Evolutionary conservation across 495 filamentous ascomycete species (phyloP), one percentile per base, ranked within the genome.

Genomic region (Penicillium goetzii): DNA sequence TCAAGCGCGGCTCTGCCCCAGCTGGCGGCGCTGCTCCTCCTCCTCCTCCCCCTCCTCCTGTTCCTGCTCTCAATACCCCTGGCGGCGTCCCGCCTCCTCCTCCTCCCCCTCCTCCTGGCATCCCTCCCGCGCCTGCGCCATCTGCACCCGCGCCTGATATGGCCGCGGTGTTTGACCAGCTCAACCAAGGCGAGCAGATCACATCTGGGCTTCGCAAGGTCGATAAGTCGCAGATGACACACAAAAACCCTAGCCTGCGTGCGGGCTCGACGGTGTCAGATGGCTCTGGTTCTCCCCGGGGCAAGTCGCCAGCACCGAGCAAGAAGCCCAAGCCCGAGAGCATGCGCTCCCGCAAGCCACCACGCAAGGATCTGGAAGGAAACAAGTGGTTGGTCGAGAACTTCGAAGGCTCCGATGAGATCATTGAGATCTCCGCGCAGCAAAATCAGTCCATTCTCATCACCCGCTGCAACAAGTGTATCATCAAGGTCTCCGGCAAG

Each of bases 331-430:
- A 99, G 81, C 95, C 95, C 15, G 90, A 96, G 74, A 91, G 84
- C 76, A 91, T 99, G 91, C 91, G 93, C 25, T 84, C 88, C 15
- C 97, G 96, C 82, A 97, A 93, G 81, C 93, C 92, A 36, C 86
- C 92, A 10, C 91, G 89, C 76, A 97, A 92, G 82, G 92, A 93
- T 65, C 85, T 98, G 9, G 93, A 97, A 63, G 92, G 93, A 62
- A 97, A 90, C 75, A 97, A 97, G 77, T 99, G 96, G 96, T 83
- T 90, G 57, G 85, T 99, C 67, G 95, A 97, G 82, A 93, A 99
- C 80, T 97, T 87, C 72, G 93, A 98, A 33, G 90, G 86, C 61
- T 87, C 88, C n/a, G 65, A 78, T 15, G 81, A 86, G 1, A 85
- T 91, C 49, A 79, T 97, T 58, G 86, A 92, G 67, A 85, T 97